Percentiles rank a stretch among this genome's conserved stretches.
Evolutionary conservation across 129 eudicot genomes (phyloP).

Genomic region (Glebionis coronaria): DNA sequence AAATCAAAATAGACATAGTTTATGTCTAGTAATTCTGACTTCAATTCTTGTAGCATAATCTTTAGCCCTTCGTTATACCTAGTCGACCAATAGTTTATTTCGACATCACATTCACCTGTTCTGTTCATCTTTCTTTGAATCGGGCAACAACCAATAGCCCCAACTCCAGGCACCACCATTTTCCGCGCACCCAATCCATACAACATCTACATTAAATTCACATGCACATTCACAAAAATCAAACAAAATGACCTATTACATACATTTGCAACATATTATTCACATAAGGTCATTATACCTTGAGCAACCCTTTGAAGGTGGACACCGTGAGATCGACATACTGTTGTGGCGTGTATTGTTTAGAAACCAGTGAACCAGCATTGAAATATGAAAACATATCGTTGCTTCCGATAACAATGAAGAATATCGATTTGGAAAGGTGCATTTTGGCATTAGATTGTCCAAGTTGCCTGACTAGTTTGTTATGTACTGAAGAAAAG

Average conservation of each 20-base stretch:
- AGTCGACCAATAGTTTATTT: too few relatives aligned
- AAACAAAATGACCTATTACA: neutral
- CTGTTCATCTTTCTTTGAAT: slow-evolving; percentile 38
- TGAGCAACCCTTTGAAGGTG: slow-evolving; percentile 39
- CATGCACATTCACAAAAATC: neutral
- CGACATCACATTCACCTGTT: slow-evolving; percentile 46
- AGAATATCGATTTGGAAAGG: too few relatives aligned
- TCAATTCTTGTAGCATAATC: slow-evolving; percentile 33
- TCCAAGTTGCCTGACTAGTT: too few relatives aligned
- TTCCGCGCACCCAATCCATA: slow-evolving; percentile 64
- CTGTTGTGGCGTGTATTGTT: slow-evolving; percentile 41
- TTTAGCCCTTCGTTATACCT: too few relatives aligned
- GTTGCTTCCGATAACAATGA: slow-evolving; percentile 70
- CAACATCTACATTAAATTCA: slow-evolving; percentile 25
- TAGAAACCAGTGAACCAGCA: slow-evolving; percentile 20
- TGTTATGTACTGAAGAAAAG: slow-evolving; percentile 35
- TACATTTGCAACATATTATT: neutral
- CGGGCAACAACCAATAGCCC: slow-evolving; percentile 75
- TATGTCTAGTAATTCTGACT: slow-evolving; percentile 42
- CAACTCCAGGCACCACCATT: slow-evolving; percentile 41
- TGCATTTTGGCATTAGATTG: too few relatives aligned
- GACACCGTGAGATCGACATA: slow-evolving; percentile 55
- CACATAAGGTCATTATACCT: slow-evolving; percentile 36
- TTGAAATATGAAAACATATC: slow-evolving; percentile 51
- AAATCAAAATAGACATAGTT: slow-evolving; percentile 60